A percentile compares a stretch with the other conserved stretches of the same genome.
phyloP scores from a whole-genome alignment of 2,329 filamentous ascomycete genomes.

The Tolypocladium amazonense region DNA sequence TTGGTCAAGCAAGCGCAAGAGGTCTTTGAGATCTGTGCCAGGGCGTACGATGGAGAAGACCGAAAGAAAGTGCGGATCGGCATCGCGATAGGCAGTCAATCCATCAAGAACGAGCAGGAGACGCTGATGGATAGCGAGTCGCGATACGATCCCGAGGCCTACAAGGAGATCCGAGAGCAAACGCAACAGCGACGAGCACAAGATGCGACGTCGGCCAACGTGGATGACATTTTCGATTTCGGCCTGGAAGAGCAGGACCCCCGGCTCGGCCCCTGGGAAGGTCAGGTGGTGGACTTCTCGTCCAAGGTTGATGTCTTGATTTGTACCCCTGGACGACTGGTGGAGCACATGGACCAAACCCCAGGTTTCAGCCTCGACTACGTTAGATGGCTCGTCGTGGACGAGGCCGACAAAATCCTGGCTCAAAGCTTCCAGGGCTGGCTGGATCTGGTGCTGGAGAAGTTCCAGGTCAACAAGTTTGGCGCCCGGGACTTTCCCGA shows the following conservation, averaged over 20 bases:
- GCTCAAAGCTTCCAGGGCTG: slow-evolving; percentile 91
- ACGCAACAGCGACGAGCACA: slow-evolving; percentile 2
- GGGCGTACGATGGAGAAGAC: slow-evolving; percentile 42
- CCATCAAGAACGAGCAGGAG: slow-evolving; percentile 54
- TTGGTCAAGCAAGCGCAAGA: slow-evolving; percentile 78
- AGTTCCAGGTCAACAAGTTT: slow-evolving; percentile 38
- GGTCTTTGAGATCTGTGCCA: slow-evolving; percentile 63
- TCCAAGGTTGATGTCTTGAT: slow-evolving; percentile 82
- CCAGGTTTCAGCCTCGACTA: slow-evolving; percentile 69
- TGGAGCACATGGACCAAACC: slow-evolving; percentile 82
- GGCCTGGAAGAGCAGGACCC: slow-evolving; percentile 13
- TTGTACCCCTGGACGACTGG: slow-evolving; percentile 81
- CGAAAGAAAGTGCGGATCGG: slow-evolving; percentile 67
- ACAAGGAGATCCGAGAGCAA: slow-evolving; percentile 16
- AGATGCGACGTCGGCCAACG: slow-evolving; percentile 3
- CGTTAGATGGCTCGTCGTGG: slow-evolving; percentile 80
- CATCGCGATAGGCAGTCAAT: slow-evolving; percentile 71
- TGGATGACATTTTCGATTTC: slow-evolving; percentile 9
- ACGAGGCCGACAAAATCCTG: slow-evolving; percentile 87
- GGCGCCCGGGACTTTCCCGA: slow-evolving; percentile 43
- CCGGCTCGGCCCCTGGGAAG: slow-evolving; percentile 23
- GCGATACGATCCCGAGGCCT: slow-evolving; percentile 54
- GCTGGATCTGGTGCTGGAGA: slow-evolving; percentile 62
- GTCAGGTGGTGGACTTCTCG: slow-evolving; percentile 49
- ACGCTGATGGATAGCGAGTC: slow-evolving; percentile 33